phyloP scores from a whole-genome alignment of 495 filamentous ascomycete genomes.

The Pyrenopolyporus hunteri region DNA sequence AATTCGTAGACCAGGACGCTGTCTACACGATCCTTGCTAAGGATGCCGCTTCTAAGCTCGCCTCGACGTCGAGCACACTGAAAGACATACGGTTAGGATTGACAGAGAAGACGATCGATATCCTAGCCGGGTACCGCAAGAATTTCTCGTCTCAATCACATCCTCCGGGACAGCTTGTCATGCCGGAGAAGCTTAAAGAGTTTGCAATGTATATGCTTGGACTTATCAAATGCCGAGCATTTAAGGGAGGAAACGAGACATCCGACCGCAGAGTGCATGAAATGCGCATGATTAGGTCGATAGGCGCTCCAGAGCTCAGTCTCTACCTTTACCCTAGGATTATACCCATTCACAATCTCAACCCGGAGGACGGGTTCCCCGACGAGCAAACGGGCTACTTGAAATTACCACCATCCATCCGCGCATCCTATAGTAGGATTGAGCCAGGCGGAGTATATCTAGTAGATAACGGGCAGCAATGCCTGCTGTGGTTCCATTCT shows the following conservation, averaged over 20 bases:
- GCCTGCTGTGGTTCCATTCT: slow-evolving; percentile 89
- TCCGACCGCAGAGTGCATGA: slow-evolving; percentile 90
- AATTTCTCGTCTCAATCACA: slow-evolving; percentile 78
- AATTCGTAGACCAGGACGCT: slow-evolving; percentile 93
- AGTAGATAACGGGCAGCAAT: slow-evolving; percentile 93
- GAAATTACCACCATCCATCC: slow-evolving; percentile 73
- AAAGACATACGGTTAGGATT: slow-evolving; percentile 87
- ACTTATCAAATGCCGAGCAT: slow-evolving; percentile 86
- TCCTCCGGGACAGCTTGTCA: slow-evolving; percentile 89
- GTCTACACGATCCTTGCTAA: slow-evolving; percentile 87
- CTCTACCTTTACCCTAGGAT: slow-evolving; percentile 96
- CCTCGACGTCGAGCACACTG: slow-evolving; percentile 69
- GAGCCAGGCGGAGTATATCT: slow-evolving; percentile 97
- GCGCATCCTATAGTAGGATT: slow-evolving; percentile 88
- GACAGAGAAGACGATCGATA: slow-evolving; percentile 92
- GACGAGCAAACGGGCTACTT: slow-evolving; percentile 83
- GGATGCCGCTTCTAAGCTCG: slow-evolving; percentile 83
- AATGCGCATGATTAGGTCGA: slow-evolving; percentile 84
- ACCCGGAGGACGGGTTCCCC: slow-evolving; percentile 85
- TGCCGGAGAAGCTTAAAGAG: slow-evolving; percentile 96
- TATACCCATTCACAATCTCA: slow-evolving; percentile 87
- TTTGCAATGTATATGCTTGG: slow-evolving; percentile 97
- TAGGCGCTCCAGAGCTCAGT: slow-evolving; percentile 83
- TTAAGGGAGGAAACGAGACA: slow-evolving; percentile 94
- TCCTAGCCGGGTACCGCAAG: slow-evolving; percentile 92